A percentile compares a stretch with the other conserved stretches of the same genome.
Conservation (phyloP, 306 rosid species). For the Cicer judaicum region DNA sequence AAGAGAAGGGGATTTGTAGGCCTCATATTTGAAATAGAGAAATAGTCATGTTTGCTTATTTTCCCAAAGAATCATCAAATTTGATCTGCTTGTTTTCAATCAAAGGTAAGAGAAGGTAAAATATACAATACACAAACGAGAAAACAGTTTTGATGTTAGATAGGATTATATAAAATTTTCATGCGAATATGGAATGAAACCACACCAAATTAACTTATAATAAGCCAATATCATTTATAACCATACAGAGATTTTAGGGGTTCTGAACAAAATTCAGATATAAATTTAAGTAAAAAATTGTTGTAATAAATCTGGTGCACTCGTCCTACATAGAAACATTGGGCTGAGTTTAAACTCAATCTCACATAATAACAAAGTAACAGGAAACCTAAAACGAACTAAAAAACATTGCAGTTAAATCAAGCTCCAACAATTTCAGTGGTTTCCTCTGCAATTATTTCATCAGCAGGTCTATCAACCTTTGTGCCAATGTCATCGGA, state of each 20-base stretch:
- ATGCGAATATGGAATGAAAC: too few species aligned
- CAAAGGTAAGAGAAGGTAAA: neutral
- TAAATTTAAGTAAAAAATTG: conserved; percentile 40
- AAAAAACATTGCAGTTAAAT: conserved; percentile 21
- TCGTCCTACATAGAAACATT: conserved; percentile 21
- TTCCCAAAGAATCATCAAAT: conserved; percentile 38
- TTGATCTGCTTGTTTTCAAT: conserved; percentile 3
- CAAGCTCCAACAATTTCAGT: conserved; percentile 81
- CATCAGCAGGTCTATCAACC: conserved; percentile 90
- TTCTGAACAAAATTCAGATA: neutral
- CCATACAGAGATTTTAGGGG: neutral
- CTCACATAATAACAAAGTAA: conserved; percentile 23
- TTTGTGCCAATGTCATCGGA: conserved; percentile 76
- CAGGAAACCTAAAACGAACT: conserved; percentile 32
- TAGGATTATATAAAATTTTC: too few species aligned
- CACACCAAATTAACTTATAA: neutral
- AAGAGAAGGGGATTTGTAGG: too few species aligned
- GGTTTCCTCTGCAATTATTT: conserved; percentile 56
- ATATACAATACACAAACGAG: neutral
- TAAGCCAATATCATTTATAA: too few species aligned
- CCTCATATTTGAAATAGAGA: conserved; percentile 34
- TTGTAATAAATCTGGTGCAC: conserved; percentile 41
- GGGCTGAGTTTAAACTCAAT: conserved; percentile 1
- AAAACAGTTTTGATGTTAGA: too few species aligned
- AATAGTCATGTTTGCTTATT: conserved; percentile 52